Evolutionary conservation across 176 grass and related monocot genomes (phyloP).

Genomic region (Musa beccarii): DNA sequence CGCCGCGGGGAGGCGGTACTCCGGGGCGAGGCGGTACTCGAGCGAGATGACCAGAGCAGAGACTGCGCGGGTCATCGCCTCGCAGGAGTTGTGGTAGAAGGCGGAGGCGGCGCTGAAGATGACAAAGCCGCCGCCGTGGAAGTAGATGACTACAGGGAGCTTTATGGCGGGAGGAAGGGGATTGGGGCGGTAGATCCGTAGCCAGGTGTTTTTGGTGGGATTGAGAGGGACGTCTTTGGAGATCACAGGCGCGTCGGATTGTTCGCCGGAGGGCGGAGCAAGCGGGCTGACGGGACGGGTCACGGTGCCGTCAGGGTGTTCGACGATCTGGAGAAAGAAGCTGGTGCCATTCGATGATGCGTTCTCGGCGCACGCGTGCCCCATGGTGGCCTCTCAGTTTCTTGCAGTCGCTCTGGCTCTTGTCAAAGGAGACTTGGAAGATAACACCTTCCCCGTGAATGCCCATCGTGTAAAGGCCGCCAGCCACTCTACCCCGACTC

Average conservation of each 20-base stretch:
- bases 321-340: conserved; percentile 62
- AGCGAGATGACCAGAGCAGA: conserved; percentile 47
- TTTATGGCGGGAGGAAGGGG: background rate
- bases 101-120: conserved; percentile 28
- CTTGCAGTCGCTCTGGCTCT: too few species aligned
- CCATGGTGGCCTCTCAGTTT: too few species aligned
- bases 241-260: conserved; percentile 14
- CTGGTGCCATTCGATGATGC: conserved; percentile 26
- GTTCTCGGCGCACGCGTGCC: background rate
- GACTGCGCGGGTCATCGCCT: conserved; percentile 42
- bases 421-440: too few species aligned
- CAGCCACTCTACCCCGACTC: too few species aligned
- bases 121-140: conserved; percentile 86
- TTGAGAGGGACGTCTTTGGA: conserved; percentile 66
- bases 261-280: conserved; percentile 18
- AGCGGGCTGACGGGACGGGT: conserved; percentile 48
- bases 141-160: conserved; percentile 77
- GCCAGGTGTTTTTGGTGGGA: conserved; percentile 34
- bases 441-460: too few species aligned
- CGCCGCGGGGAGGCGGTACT: conserved; percentile 57
- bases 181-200: conserved; percentile 54
- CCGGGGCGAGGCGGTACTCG: conserved; percentile 74
- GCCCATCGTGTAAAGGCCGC: too few species aligned
- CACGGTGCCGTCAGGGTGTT: conserved; percentile 57
- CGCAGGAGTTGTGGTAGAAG: conserved; percentile 60